phyloP scores from a whole-genome alignment of 2,329 filamentous ascomycete species.

The Epichloe amarillans region DNA sequence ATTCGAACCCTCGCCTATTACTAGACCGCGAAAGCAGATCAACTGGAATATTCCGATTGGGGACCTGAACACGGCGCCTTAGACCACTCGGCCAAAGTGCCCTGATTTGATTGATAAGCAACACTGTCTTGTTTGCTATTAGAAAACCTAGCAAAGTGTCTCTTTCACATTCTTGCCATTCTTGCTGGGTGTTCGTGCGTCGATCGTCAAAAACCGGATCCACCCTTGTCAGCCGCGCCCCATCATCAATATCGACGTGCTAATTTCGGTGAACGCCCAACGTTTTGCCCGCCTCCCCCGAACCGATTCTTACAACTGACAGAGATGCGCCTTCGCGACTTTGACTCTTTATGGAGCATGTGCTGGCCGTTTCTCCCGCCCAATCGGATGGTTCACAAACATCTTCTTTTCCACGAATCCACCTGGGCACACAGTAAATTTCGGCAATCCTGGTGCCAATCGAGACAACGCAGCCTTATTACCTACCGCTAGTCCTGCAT shows the following conservation, averaged over 20 bases:
- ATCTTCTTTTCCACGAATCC: too few species aligned
- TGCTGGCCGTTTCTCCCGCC: background rate
- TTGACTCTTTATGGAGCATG: background rate
- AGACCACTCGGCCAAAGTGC: constrained; percentile 10
- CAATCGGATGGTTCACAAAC: too few species aligned
- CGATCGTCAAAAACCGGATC: background rate
- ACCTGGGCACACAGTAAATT: too few species aligned
- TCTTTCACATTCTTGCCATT: too few species aligned
- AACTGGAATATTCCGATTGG: rapidly evolving
- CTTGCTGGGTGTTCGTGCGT: too few species aligned
- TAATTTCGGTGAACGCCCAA: background rate
- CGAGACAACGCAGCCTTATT: too few species aligned
- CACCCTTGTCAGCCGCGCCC: background rate
- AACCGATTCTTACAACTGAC: background rate
- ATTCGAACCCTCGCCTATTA: constrained; percentile 20
- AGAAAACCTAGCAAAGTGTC: rapidly evolving
- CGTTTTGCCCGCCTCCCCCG: background rate
- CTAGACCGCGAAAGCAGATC: constrained; percentile 12
- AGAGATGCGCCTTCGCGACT: background rate
- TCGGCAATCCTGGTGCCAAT: too few species aligned
- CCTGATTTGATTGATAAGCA: background rate
- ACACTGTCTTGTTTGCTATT: too few species aligned
- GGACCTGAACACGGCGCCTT: constrained; percentile 8
- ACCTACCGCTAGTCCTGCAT: too few species aligned
- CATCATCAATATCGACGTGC: background rate